Evolutionary conservation across 345 rosid genomes (phyloP).

Genomic region (Passiflora organensis): DNA sequence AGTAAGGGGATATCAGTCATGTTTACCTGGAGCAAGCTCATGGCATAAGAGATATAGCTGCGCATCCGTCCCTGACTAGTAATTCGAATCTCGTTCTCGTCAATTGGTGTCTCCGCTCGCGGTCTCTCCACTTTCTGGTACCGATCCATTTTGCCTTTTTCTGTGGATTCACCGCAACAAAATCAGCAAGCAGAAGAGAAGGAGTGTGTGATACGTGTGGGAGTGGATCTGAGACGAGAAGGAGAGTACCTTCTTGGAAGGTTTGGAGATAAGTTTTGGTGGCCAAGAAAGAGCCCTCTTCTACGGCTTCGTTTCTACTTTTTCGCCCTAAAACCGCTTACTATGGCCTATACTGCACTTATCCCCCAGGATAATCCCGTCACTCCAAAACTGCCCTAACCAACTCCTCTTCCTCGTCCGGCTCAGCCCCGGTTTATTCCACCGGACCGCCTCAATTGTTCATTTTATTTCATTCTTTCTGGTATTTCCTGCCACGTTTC

Average conservation of each 20-base stretch:
- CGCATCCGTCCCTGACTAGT: conserved; percentile 39
- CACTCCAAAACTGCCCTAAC: conserved; percentile 17
- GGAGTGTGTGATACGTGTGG: not conserved
- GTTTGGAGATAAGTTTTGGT: conserved; percentile 11
- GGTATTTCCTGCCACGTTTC: too few relatives aligned
- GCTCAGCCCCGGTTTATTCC: not conserved
- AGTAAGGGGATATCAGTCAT: too few relatives aligned
- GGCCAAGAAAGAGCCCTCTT: conserved; percentile 49
- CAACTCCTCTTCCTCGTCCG: not conserved
- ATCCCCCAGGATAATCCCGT: not conserved
- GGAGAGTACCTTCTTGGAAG: conserved; percentile 2
- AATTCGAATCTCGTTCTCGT: conserved; percentile 39
- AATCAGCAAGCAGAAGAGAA: not conserved
- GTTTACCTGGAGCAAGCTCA: conserved; percentile 75
- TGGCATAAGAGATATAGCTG: conserved; percentile 34
- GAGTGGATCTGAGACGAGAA: conserved; percentile 18
- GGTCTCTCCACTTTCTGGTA: conserved; percentile 39
- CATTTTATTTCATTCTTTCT: too few relatives aligned
- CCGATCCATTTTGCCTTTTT: conserved; percentile 18
- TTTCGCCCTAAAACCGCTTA: conserved; percentile 20
- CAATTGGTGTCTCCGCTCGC: conserved; percentile 19
- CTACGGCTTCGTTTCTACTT: conserved; percentile 65
- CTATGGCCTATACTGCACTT: not conserved
- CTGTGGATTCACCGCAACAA: not conserved
- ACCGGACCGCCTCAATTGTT: too few relatives aligned